Base-by-base conservation (phyloP, 192 early-diverging fungal species). In the Coemansia sp. region DNA sequence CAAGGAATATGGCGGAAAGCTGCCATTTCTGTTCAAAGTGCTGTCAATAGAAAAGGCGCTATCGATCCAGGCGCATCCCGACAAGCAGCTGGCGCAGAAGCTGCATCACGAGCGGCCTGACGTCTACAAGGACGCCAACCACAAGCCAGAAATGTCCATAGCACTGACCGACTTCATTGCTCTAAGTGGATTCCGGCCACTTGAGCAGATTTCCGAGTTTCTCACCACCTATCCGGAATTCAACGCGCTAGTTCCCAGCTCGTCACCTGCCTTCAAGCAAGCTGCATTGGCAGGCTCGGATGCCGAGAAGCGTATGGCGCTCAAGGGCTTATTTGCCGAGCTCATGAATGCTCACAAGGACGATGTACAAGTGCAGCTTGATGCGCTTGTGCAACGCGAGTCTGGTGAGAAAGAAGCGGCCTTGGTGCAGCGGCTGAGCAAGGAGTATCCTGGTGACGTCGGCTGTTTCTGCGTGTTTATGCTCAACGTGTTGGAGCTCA, bases 21-120 rank as follows among this genome's bases (percentile, higher is more conserved):
- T 99, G 28, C 96, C 96, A n/a, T 99, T 94, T 71, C 80, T 99
- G 38, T 96, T 99, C 84, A 99, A 99, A 70, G 90, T 99, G 20
- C 79, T 91, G 23, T 91, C 91, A 16, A 87, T 93, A 26, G 72
- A 79, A 40, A 89, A 92, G 63, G 93, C 94, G 1, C 86, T 99
- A 14, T 94, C 92, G 14, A 99, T 99, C 58, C 96, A 99, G 68
- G 96, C 96, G 8, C 96, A 99, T 59, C 96, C 96, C 6, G 93
- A 97, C 78, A 97, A 97, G 69, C 58, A 41, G 14, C 81, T 95
- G n/a, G 96, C 92, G 3, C 61, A 81, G 37, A 62, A 74, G 36
- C 79, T 99, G 30, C 87, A 88, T 62, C 58, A 68, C 36, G 69
- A 86, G 26, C 80, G 69, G 26, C 94, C 96, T n/a, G 59, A 86